Percentiles rank a stretch among this genome's conserved stretches.
These are phyloP conservation scores for Erucastrum elatum DNA, from an alignment of 345 rosid species.

Conservation along the genomic window DNA sequence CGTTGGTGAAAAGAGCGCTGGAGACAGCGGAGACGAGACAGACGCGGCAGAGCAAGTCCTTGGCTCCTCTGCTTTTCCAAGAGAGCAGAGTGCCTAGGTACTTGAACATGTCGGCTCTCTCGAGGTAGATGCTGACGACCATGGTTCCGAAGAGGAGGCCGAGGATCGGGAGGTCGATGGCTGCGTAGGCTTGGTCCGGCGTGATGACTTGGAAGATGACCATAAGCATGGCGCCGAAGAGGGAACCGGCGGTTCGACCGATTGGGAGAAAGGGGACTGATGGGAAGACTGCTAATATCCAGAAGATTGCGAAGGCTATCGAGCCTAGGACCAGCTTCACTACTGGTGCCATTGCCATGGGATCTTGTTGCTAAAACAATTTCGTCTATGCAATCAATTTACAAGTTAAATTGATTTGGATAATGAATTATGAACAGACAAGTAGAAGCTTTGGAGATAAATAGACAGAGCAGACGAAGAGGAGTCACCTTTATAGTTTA, in stretches of 20 bases:
- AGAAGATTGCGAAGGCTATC: conserved; percentile 67
- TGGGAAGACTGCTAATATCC: conserved; percentile 85
- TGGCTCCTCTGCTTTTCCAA: conserved; percentile 73
- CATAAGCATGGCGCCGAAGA: conserved; percentile 84
- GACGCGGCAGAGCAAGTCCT: conserved; percentile 67
- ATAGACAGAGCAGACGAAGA: not conserved
- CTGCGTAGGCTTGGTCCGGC: conserved; percentile 75
- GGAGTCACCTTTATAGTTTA: conserved; percentile 23
- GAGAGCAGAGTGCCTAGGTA: conserved; percentile 69
- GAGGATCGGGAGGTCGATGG: conserved; percentile 80
- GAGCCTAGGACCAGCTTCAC: conserved; percentile 63
- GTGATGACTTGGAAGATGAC: conserved; percentile 66
- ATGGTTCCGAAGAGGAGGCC: conserved; percentile 90
- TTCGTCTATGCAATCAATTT: not conserved
- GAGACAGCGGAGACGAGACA: conserved; percentile 74
- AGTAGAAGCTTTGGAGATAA: not conserved
- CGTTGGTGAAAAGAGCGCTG: conserved; percentile 86
- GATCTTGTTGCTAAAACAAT: not conserved
- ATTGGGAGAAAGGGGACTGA: conserved; percentile 73
- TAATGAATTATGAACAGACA: not conserved
- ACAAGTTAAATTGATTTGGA: not conserved
- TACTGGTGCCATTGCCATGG: conserved; percentile 61
- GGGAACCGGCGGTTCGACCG: conserved; percentile 91
- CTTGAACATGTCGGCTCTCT: conserved; percentile 76
- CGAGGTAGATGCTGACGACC: conserved; percentile 83